Base-by-base conservation (phyloP, 306 rosid genomes). In the Vigna unguiculata region DNA sequence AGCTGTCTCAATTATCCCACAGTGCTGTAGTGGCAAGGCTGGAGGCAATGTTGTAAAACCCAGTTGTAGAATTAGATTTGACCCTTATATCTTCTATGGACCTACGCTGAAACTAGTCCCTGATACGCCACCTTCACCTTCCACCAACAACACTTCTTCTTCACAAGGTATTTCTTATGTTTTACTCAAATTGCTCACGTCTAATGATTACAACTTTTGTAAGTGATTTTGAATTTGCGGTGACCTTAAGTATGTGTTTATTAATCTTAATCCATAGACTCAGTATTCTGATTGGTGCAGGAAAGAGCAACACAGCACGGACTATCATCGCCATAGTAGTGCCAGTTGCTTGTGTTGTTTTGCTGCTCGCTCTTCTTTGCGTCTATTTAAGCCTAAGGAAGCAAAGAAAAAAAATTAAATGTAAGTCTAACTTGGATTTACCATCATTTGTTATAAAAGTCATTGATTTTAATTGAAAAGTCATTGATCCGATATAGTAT, bases 261-360 rank as follows among this genome's bases (percentile, higher is more conserved):
- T 41, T 46, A n/a, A 40, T 47, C 36, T 61, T 74, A 13, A 13
- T 30, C 11, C 5, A n/a, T 62, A 12, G 16, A 8, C 9, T 1
- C 6, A 14, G 43, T 3, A 17, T 79, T 76, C 58, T 71, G 78
- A 14, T 76, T 61, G 78, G 76, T 78, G 69, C 88, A 89, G 93
- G 82, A 24, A 74, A 69, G 73, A 77, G 64, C 46, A 66, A 55
- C 47, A 46, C 41, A 20, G 40, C 78, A 13, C 7, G n/a, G n/a
- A 85, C 20, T 74, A 59, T 34, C 17, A 74, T 71, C 2, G 67
- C 57, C 15, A 13, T 81, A 21, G 52, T 40, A 52, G 85, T 83
- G 34, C 49, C 88, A 17, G 34, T 76, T 19, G 53, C 32, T 52
- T 0, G 28, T 64, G 57, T 48, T 74, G 78, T 48, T 46, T 38